phyloP scores from a whole-genome alignment of 768 basidiomycete genomes.

The Tubosaeta sp. region DNA sequence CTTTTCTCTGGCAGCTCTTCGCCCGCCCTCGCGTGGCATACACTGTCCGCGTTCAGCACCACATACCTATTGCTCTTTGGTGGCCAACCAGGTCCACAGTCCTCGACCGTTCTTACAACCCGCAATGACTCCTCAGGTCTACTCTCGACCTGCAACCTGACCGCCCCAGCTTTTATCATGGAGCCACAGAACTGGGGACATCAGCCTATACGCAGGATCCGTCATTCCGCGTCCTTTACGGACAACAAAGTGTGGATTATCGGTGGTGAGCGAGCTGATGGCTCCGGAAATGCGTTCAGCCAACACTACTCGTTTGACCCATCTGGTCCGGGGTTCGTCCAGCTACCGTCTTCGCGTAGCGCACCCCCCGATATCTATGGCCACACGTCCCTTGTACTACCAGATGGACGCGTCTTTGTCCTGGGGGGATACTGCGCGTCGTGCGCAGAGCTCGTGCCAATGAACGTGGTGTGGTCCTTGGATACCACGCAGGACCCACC shows the following conservation, averaged over 20 bases:
- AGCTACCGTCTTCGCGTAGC: slow-evolving; percentile 44
- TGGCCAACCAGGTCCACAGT: slow-evolving; percentile 64
- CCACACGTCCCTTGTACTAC: slow-evolving; percentile 65
- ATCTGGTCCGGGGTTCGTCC: slow-evolving; percentile 44
- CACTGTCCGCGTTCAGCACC: slow-evolving; percentile 61
- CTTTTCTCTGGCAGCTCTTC: slow-evolving; percentile 47
- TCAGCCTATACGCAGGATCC: slow-evolving; percentile 73
- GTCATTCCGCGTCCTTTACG: slow-evolving; percentile 57
- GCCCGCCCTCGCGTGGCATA: slow-evolving; percentile 76
- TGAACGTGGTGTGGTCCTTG: slow-evolving; percentile 59
- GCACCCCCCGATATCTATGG: slow-evolving; percentile 70
- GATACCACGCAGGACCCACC: slow-evolving; percentile 47
- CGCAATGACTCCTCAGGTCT: slow-evolving; percentile 60
- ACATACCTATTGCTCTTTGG: slow-evolving; percentile 64
- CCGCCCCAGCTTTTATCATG: slow-evolving; percentile 42
- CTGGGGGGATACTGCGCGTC: slow-evolving; percentile 68
- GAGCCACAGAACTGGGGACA: slow-evolving; percentile 51
- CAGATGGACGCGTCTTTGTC: slow-evolving; percentile 65
- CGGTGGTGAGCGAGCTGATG: slow-evolving; percentile 82
- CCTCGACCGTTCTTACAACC: slow-evolving; percentile 45
- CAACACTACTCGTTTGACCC: slow-evolving; percentile 65
- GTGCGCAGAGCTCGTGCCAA: slow-evolving; percentile 44
- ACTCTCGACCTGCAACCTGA: slow-evolving; percentile 40
- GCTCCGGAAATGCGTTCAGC: slow-evolving; percentile 57
- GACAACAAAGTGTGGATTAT: slow-evolving; percentile 61